Percentiles rank a stretch among this genome's conserved stretches.
These are phyloP conservation scores for Cystofilobasidium capitatum DNA, from an alignment of 768 basidiomycete species.

Conservation along the genomic window DNA sequence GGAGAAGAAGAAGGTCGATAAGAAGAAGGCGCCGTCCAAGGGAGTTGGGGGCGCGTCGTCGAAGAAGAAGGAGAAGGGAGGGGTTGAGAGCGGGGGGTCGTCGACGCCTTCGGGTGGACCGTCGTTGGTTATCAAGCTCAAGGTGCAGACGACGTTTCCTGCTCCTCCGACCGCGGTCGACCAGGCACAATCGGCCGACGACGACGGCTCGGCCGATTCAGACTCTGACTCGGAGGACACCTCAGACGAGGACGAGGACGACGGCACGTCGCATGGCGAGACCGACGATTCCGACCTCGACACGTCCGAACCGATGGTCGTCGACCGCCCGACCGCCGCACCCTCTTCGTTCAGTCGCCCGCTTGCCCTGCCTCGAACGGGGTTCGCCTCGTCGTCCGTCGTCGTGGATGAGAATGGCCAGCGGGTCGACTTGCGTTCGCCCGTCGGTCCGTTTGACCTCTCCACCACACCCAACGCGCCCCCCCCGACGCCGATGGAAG, in stretches of 20 bases:
- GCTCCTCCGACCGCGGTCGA: neutral
- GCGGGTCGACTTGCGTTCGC: neutral
- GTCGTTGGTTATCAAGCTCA: slow-evolving; percentile 23
- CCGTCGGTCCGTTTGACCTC: neutral
- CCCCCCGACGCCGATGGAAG: slow-evolving; percentile 1
- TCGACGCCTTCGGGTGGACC: neutral
- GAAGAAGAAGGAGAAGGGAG: slow-evolving; percentile 17
- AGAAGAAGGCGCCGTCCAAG: slow-evolving; percentile 1
- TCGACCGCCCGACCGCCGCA: neutral
- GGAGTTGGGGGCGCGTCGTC: neutral
- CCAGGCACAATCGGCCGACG: neutral
- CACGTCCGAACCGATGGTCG: neutral
- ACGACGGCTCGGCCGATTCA: neutral
- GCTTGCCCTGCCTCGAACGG: neutral
- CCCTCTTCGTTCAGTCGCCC: neutral
- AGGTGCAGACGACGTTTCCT: slow-evolving; percentile 1
- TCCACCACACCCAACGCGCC: neutral
- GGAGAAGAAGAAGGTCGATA: neutral
- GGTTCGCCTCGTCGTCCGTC: neutral
- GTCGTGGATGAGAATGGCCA: neutral
- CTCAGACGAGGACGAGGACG: slow-evolving; percentile 14
- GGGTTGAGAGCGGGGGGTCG: neutral
- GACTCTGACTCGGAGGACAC: neutral
- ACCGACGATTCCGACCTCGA: neutral
- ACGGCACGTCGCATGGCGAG: neutral